phyloP scores from a whole-genome alignment of 257 asterid species.

The Ajuga chamaepitys region DNA sequence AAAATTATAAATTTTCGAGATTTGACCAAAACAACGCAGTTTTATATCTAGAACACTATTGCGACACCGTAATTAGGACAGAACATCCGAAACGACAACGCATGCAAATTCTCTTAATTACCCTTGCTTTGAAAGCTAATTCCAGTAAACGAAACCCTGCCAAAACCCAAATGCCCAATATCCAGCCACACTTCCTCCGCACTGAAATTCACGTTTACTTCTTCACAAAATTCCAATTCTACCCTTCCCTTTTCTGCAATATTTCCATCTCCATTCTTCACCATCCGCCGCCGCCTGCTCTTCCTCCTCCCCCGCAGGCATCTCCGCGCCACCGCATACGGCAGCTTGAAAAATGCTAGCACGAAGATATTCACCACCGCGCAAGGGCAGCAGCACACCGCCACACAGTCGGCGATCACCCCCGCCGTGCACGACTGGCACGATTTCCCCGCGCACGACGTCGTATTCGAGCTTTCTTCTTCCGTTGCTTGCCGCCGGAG shows the following conservation, averaged over 20 bases:
- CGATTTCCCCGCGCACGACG: slow-evolving; percentile 57
- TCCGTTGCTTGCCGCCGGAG: slow-evolving; percentile 18
- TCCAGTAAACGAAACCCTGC: slow-evolving; percentile 86
- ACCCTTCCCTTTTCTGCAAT: slow-evolving; percentile 27
- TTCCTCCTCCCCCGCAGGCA: slow-evolving; percentile 30
- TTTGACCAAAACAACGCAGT: too few relatives aligned
- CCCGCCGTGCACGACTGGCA: slow-evolving; percentile 89
- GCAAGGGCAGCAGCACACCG: slow-evolving; percentile 93
- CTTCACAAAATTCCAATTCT: slow-evolving; percentile 17
- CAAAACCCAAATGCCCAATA: slow-evolving; percentile 78
- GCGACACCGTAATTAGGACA: too few relatives aligned
- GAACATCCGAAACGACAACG: too few relatives aligned
- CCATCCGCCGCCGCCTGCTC: slow-evolving; percentile 20
- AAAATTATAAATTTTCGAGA: too few relatives aligned
- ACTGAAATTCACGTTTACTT: too few relatives aligned
- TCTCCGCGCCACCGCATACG: slow-evolving; percentile 71
- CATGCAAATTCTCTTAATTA: slow-evolving; percentile 20
- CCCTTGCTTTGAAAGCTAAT: slow-evolving; percentile 34
- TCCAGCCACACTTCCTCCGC: slow-evolving; percentile 63
- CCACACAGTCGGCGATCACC: slow-evolving; percentile 89
- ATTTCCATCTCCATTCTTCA: slow-evolving; percentile 26
- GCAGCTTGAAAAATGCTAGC: slow-evolving; percentile 67
- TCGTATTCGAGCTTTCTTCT: slow-evolving; percentile 35
- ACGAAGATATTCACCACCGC: slow-evolving; percentile 64
- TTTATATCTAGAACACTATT: too few relatives aligned